phyloP scores from a whole-genome alignment of 2,329 filamentous ascomycete genomes.

The Dryadomyces quercivorus region DNA sequence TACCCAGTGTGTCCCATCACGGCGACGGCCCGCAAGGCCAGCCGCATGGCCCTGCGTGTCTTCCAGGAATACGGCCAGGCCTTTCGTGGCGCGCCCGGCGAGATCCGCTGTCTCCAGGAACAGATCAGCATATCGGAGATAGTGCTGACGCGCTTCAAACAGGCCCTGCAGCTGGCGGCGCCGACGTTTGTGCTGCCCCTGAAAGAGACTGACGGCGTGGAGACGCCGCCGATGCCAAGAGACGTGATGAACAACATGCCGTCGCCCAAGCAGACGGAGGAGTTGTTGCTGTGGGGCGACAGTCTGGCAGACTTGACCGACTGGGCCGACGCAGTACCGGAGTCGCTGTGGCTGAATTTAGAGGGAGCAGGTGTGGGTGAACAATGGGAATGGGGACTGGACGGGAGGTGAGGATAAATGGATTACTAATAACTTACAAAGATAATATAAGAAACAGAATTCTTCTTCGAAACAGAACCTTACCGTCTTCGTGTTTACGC shows the following conservation, averaged over 20 bases:
- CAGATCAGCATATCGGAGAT: background rate
- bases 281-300: background rate
- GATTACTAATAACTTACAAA: too few species aligned
- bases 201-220: too few species aligned
- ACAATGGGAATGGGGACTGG: background rate
- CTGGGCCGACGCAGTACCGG: background rate
- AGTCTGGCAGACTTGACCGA: background rate
- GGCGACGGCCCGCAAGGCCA: background rate
- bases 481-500: too few species aligned
- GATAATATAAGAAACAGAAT: too few species aligned
- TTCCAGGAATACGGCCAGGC: background rate
- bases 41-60: background rate
- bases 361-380: background rate
- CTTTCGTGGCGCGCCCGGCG: too few species aligned
- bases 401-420: too few species aligned
- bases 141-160: background rate
- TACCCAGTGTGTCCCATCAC: background rate
- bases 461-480: too few species aligned
- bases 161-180: background rate
- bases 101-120: background rate
- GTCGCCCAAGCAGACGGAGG: background rate
- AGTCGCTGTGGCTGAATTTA: background rate
- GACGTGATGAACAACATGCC: background rate
- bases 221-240: too few species aligned
- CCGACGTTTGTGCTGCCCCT: background rate